phyloP scores from a whole-genome alignment of 225 moss, liverwort and hornwort species.

The Antitrichia curtipendula region DNA sequence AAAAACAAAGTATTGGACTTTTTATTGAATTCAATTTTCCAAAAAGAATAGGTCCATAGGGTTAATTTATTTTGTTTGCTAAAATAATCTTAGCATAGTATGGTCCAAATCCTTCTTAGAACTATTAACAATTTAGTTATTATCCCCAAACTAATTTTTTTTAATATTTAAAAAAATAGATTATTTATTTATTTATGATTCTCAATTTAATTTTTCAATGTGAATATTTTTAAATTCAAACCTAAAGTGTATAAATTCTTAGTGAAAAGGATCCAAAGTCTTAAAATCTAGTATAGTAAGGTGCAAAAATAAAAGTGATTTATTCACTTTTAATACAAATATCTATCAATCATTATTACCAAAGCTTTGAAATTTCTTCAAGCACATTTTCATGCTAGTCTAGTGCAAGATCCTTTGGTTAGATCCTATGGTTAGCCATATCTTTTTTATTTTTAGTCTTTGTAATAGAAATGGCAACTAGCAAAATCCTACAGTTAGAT shows the following conservation, averaged over 20 bases:
- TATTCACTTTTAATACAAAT: neutral
- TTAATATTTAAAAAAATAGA: no score
- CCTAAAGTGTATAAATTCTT: neutral
- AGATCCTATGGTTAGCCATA: fast-evolving
- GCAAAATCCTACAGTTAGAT: neutral
- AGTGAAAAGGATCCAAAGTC: neutral
- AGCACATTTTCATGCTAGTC: neutral
- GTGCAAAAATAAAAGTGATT: neutral
- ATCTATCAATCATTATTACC: neutral
- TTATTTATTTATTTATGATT: neutral
- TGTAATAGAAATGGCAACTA: neutral
- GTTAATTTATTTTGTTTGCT: neutral
- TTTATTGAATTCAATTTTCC: neutral
- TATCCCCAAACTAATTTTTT: neutral
- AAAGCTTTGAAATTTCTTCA: neutral
- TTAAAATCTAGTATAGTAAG: neutral
- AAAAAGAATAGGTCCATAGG: neutral
- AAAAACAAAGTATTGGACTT: neutral
- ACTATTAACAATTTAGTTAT: neutral
- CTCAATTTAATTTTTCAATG: neutral
- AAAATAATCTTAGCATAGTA: neutral
- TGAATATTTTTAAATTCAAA: neutral
- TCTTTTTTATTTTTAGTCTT: neutral
- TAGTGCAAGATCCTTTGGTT: neutral
- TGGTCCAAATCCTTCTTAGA: neutral